Evolutionary conservation across 2,329 filamentous ascomycete genomes (phyloP).

Genomic region (Fusarium musae): DNA sequence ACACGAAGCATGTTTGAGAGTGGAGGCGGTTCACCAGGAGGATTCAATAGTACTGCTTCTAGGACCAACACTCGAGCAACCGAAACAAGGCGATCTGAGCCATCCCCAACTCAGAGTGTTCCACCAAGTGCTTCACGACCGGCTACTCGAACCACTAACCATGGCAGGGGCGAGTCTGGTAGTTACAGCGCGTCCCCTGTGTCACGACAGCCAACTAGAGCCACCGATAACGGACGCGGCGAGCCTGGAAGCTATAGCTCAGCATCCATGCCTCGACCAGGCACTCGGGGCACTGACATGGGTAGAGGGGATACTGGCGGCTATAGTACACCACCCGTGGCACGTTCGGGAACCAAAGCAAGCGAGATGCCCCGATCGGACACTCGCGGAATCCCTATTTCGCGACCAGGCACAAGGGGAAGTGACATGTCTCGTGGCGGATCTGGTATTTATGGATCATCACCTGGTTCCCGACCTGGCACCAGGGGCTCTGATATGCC

Average conservation of each 20-base stretch:
- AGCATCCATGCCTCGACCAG: conserved; percentile 39
- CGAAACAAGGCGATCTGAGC: conserved; percentile 33
- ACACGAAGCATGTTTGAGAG: conserved; percentile 80
- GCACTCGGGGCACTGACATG: conserved; percentile 39
- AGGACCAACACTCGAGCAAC: conserved; percentile 34
- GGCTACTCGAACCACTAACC: conserved; percentile 21
- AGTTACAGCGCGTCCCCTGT: conserved; percentile 49
- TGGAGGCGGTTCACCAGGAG: conserved; percentile 48
- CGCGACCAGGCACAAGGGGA: conserved; percentile 55
- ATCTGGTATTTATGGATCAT: conserved; percentile 45
- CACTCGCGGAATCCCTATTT: conserved; percentile 51
- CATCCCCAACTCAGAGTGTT: conserved; percentile 25
- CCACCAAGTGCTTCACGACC: conserved; percentile 29
- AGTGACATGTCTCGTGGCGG: conserved; percentile 45
- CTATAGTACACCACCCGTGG: conserved; percentile 37
- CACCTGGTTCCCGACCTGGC: conserved; percentile 63
- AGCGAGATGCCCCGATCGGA: conserved; percentile 39
- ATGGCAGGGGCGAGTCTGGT: conserved; percentile 35
- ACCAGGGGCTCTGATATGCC: conserved; percentile 70
- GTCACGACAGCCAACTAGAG: conserved; percentile 50
- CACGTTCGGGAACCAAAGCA: conserved; percentile 39
- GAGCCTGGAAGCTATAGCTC: conserved; percentile 46
- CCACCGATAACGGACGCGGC: conserved; percentile 23
- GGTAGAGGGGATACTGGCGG: conserved; percentile 44
- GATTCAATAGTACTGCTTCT: conserved; percentile 45